phyloP scores from a whole-genome alignment of 495 filamentous ascomycete species.

The Letharia columbiana region DNA sequence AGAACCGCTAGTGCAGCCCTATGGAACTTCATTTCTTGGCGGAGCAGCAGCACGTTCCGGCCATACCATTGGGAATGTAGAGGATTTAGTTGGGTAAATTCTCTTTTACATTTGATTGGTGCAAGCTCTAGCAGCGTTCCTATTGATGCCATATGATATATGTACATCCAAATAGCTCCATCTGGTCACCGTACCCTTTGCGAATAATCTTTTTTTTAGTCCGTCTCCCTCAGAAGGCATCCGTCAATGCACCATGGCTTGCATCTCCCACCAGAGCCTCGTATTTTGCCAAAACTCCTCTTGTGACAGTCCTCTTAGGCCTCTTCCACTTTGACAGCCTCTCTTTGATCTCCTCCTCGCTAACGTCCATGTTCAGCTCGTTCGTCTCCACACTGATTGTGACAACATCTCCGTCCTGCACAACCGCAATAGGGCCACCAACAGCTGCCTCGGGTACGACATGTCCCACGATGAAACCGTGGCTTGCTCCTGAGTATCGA shows the following conservation, averaged over 20 bases:
- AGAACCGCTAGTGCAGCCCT: slow-evolving; percentile 12
- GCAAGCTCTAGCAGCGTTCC: background rate
- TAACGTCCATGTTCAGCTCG: slow-evolving; percentile 63
- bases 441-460: slow-evolving; percentile 86
- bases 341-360: slow-evolving; percentile 60
- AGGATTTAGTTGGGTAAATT: background rate
- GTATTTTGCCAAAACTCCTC: slow-evolving; percentile 89
- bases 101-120: background rate
- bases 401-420: slow-evolving; percentile 72
- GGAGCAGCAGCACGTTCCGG: background rate
- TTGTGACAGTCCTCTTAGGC: slow-evolving; percentile 64
- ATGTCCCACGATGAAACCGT: slow-evolving; percentile 95
- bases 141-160: background rate
- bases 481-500: slow-evolving; percentile 79
- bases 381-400: slow-evolving; percentile 82
- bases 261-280: slow-evolving; percentile 65
- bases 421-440: slow-evolving; percentile 73
- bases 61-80: no score
- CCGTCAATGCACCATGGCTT: slow-evolving; percentile 57
- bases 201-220: background rate
- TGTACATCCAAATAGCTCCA: slow-evolving; percentile 6
- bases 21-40: background rate
- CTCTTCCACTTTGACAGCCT: slow-evolving; percentile 64
- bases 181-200: background rate
- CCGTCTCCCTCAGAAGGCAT: slow-evolving; percentile 26